phyloP scores from a whole-genome alignment of 2,329 filamentous ascomycete genomes.

The Colletotrichum eremochloae region DNA sequence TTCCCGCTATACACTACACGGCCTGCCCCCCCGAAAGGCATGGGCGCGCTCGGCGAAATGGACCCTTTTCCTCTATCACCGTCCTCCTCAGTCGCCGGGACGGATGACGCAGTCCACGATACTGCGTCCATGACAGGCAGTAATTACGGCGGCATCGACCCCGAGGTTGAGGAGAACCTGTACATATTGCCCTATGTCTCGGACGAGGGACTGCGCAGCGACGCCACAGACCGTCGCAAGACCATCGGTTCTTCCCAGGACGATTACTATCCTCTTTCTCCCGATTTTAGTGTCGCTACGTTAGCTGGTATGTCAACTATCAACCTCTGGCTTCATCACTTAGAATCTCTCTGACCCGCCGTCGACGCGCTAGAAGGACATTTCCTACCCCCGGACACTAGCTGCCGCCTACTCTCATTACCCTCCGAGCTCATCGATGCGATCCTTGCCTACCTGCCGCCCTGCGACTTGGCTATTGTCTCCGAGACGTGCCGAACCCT shows the following conservation, averaged over 20 bases:
- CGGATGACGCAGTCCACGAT: constrained; percentile 7
- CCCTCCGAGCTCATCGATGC: constrained; percentile 81
- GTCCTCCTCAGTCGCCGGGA: constrained; percentile 10
- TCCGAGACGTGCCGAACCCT: constrained; percentile 74
- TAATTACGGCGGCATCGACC: constrained; percentile 53
- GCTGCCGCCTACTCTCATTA: constrained; percentile 64
- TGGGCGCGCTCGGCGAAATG: constrained; percentile 26
- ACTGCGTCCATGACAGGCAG: constrained; percentile 21
- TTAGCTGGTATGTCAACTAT: constrained; percentile 9
- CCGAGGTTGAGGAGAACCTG: constrained; percentile 54
- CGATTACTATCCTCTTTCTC: constrained; percentile 40
- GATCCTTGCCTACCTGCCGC: constrained; percentile 76
- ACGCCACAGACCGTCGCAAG: constrained; percentile 43
- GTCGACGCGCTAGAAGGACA: constrained; percentile 14
- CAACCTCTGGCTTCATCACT: neutral
- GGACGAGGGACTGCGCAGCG: constrained; percentile 43
- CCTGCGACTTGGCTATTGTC: constrained; percentile 72
- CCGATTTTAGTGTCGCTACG: neutral
- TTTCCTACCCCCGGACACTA: neutral
- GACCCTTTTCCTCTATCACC: constrained; percentile 24
- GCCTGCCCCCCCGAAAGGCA: constrained; percentile 6
- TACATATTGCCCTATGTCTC: constrained; percentile 48
- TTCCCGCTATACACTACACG: neutral
- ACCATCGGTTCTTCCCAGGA: constrained; percentile 32
- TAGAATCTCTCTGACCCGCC: neutral